phyloP scores from a whole-genome alignment of 345 rosid species.

The Capsella bursapastoris region DNA sequence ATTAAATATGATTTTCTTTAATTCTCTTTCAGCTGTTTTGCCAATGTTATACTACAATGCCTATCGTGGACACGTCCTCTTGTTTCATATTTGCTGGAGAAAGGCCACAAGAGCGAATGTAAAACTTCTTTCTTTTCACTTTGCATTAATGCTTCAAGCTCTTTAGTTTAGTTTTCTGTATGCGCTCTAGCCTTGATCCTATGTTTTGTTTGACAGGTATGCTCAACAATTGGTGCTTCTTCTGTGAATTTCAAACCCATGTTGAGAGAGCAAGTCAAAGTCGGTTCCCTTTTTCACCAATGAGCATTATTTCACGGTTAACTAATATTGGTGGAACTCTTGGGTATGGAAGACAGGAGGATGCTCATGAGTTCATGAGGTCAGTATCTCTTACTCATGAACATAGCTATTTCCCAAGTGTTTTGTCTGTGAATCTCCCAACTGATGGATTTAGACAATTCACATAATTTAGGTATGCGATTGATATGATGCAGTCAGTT shows the following conservation, averaged over 20 bases:
- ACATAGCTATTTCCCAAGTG: not conserved
- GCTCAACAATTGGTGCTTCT: conserved; percentile 91
- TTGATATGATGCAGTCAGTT: conserved; percentile 94
- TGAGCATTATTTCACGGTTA: conserved; percentile 73
- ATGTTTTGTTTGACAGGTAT: conserved; percentile 63
- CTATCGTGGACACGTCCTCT: conserved; percentile 89
- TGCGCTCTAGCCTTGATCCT: conserved; percentile 1
- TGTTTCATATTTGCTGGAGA: conserved; percentile 84
- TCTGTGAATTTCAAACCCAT: conserved; percentile 84
- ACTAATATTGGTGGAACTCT: conserved; percentile 94
- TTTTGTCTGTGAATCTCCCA: conserved; percentile 4
- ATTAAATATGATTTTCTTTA: conserved; percentile 5
- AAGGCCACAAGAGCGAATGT: conserved; percentile 87
- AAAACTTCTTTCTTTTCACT: conserved; percentile 31
- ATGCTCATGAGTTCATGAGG: conserved; percentile 99
- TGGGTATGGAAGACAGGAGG: conserved; percentile 97
- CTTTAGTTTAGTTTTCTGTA: conserved; percentile 2
- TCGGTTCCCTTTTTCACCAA: conserved; percentile 75
- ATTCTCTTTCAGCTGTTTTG: conserved; percentile 76
- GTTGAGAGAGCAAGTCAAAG: conserved; percentile 77
- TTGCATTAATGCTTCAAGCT: not conserved
- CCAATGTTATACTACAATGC: conserved; percentile 94
- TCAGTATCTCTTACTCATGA: conserved; percentile 30
- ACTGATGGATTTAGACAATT: conserved; percentile 1
- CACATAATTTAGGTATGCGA: conserved; percentile 66